Percentiles rank a stretch among this genome's conserved stretches.
phyloP scores from a whole-genome alignment of 345 rosid species.

The Salix brachista region DNA sequence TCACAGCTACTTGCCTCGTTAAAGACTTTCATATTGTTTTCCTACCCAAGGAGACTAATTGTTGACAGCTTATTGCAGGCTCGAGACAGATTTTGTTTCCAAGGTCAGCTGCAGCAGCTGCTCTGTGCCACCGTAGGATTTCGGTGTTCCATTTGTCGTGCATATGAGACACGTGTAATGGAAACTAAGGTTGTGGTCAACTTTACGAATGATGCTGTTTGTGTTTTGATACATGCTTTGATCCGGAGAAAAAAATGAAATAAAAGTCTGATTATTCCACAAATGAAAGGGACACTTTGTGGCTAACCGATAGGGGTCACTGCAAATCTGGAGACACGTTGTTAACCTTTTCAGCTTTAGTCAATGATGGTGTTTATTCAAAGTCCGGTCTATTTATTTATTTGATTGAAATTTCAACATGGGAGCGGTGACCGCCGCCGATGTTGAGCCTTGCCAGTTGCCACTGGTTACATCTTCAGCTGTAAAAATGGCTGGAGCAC shows the following conservation, averaged over 20 bases:
- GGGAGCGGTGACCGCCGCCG: too few relatives aligned
- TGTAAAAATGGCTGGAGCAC: too few relatives aligned
- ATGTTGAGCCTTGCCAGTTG: too few relatives aligned
- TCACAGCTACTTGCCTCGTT: not conserved
- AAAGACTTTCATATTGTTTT: not conserved
- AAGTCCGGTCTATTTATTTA: too few relatives aligned
- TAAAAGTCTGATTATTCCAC: not conserved
- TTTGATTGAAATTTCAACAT: too few relatives aligned
- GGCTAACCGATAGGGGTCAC: not conserved
- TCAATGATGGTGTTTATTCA: not conserved
- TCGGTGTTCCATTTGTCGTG: not conserved
- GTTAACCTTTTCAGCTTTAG: not conserved
- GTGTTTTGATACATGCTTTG: not conserved
- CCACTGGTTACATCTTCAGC: too few relatives aligned
- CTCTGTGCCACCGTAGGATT: not conserved
- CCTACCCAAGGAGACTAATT: not conserved
- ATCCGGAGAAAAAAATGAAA: too few relatives aligned
- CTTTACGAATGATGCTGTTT: not conserved
- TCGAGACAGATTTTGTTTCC: not conserved
- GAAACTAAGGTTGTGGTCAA: not conserved
- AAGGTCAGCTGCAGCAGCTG: not conserved
- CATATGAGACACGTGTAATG: not conserved
- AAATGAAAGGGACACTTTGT: not conserved
- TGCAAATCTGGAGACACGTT: not conserved
- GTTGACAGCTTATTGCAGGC: slow-evolving; percentile 3